These are phyloP conservation scores for Abrus precatorius DNA, from an alignment of 306 rosid genomes.

Conservation along the genomic window DNA sequence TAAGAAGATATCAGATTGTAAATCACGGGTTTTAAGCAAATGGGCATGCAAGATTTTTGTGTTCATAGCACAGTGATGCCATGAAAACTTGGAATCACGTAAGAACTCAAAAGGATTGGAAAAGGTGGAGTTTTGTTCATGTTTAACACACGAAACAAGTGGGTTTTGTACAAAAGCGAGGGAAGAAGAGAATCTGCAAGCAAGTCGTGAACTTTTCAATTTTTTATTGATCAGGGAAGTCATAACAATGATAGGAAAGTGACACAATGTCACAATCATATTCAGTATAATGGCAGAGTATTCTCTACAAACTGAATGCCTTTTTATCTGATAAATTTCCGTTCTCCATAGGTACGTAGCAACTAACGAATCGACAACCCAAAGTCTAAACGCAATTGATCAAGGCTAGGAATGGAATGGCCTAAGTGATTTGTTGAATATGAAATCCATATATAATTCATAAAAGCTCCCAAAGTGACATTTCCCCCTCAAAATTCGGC, in stretches of 20 bases:
- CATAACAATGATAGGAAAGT: constrained; percentile 20
- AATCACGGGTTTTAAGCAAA: constrained; percentile 48
- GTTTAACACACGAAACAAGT: constrained; percentile 19
- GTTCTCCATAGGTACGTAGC: constrained; percentile 16
- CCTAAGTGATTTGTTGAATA: too few relatives aligned
- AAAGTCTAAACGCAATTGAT: background rate
- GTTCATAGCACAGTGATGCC: constrained; percentile 31
- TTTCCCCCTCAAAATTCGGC: too few relatives aligned
- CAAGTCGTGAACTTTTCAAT: constrained; percentile 45
- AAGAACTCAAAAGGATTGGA: constrained; percentile 54
- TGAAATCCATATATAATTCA: too few relatives aligned
- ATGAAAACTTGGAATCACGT: constrained; percentile 51
- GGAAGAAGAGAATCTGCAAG: constrained; percentile 58
- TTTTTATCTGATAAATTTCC: background rate
- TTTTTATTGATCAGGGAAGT: constrained; percentile 25
- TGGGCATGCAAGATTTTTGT: constrained; percentile 63
- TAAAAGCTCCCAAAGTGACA: too few relatives aligned
- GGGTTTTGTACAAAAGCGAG: constrained; percentile 45
- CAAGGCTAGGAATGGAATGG: too few relatives aligned
- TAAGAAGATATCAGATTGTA: constrained; percentile 57
- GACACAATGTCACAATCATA: background rate
- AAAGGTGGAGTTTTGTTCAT: constrained; percentile 11
- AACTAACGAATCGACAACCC: background rate
- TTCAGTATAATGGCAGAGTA: background rate
- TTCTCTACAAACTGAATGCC: background rate